Base-by-base conservation (phyloP, 768 basidiomycete genomes). In the Phylloporus sp. region DNA sequence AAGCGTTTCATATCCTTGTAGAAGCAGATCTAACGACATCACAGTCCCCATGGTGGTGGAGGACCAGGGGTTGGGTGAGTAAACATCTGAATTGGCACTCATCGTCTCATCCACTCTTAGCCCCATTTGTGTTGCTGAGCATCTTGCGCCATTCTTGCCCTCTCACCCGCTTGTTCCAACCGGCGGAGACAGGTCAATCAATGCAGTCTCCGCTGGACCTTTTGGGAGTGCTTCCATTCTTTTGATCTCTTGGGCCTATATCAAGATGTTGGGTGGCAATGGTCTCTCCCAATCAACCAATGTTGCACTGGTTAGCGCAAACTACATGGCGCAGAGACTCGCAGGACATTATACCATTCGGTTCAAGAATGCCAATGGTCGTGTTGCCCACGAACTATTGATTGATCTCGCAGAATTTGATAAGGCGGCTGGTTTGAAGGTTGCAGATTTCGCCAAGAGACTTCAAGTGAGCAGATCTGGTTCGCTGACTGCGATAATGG, bases 191-290 rank as follows among this genome's bases (percentile, higher is more conserved):
- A 71, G 81, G 45, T 83, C 87, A 2, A 97, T 99, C 55, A 76
- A 86, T 27, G 90, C 97, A 6, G 87, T 98, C 41, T 84, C 95
- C 9, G 91, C 91, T 0, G 93, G 89, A 2, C 97, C 94, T 0
- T 98, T 84, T 65, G 95, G 97, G 40, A 95, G 92, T 58, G 91
- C 97, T 3, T 95, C 92, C 7, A 94, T 99, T 62, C 85, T 91
- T 42, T 78, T 95, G 54, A 97, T 98, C 62, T 97, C 95, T 0
- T 98, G 95, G 95, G 95, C 97, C 12, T 99, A 97, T 70, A 91
- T 97, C 79, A 95, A 91, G 75, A 98, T 99, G 97, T 82, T 99
- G n/a, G 97, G 97, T 24, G 95, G 95, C 8, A 74, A 82, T 49
- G 97, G 97, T 7, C 80, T 99, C 24, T 80, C 84, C 22, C 80